Conservation (phyloP, 225 moss, liverwort and hornwort genomes). For the Physcomitrellopsis africana region DNA sequence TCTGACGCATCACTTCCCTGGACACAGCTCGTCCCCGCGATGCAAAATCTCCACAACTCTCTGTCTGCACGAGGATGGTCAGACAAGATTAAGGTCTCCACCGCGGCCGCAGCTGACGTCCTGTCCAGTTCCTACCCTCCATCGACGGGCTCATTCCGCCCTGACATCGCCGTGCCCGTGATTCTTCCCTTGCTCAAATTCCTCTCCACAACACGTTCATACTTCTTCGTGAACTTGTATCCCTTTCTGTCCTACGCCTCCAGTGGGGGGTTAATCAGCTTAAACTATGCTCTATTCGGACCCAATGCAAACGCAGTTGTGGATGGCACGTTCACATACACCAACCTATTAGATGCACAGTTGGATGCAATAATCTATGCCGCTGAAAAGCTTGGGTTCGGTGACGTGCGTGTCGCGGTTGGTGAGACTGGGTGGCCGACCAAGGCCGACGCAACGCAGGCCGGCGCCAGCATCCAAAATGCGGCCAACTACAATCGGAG, state of each 20-base stretch:
- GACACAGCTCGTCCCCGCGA: constrained; percentile 46
- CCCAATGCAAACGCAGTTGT: constrained; percentile 28
- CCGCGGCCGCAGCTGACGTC: constrained; percentile 56
- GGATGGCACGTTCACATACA: constrained; percentile 55
- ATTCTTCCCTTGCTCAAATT: constrained; percentile 48
- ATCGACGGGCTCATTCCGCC: constrained; percentile 45
- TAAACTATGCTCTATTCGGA: constrained; percentile 64
- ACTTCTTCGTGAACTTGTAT: constrained; percentile 57
- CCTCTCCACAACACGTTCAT: constrained; percentile 38
- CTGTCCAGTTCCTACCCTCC: constrained; percentile 55
- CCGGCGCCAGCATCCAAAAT: constrained; percentile 51
- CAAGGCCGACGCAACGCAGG: constrained; percentile 39
- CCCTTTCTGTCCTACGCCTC: constrained; percentile 54
- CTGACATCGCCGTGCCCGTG: constrained; percentile 45
- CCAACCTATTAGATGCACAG: constrained; percentile 70
- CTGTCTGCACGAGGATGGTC: constrained; percentile 42
- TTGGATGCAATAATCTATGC: constrained; percentile 64
- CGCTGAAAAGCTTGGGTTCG: constrained; percentile 44
- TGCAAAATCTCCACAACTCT: constrained; percentile 52
- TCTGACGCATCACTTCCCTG: constrained; percentile 49
- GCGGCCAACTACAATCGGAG: constrained; percentile 55
- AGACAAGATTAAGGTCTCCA: constrained; percentile 45
- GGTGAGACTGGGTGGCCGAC: constrained; percentile 78
- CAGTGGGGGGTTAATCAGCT: constrained; percentile 42
- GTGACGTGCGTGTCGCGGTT: constrained; percentile 51